Evolutionary conservation across 2,329 filamentous ascomycete genomes (phyloP).

Genomic region (Cladosporium halotolerans): DNA sequence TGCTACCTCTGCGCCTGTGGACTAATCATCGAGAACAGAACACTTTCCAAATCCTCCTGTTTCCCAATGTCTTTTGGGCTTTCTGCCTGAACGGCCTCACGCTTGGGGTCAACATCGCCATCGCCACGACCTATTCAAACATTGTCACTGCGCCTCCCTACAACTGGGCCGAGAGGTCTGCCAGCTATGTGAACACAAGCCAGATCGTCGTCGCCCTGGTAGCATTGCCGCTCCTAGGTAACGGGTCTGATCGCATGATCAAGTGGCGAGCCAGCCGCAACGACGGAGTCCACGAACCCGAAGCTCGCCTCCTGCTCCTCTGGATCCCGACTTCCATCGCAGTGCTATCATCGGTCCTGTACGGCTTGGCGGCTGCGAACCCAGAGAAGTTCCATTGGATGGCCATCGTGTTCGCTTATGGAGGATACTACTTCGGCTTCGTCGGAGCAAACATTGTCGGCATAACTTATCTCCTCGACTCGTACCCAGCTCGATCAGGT

Average conservation of each 20-base stretch:
- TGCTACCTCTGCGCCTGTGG: no score
- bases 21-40: slow-evolving; percentile 3
- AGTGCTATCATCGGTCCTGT: slow-evolving; percentile 34
- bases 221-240: slow-evolving; percentile 35
- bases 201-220: slow-evolving; percentile 36
- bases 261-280: slow-evolving; percentile 32
- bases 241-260: slow-evolving; percentile 35
- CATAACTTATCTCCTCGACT: slow-evolving; percentile 41
- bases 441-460: slow-evolving; percentile 40
- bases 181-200: slow-evolving; percentile 33
- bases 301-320: slow-evolving; percentile 33
- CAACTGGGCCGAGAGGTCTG: slow-evolving; percentile 29
- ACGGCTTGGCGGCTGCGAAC: slow-evolving; percentile 27
- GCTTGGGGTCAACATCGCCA: slow-evolving; percentile 39
- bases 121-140: slow-evolving; percentile 37
- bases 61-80: slow-evolving; percentile 40
- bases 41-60: slow-evolving; percentile 24
- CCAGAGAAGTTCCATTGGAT: slow-evolving; percentile 23
- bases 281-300: slow-evolving; percentile 38
- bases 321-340: slow-evolving; percentile 36
- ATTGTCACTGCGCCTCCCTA: slow-evolving; percentile 34
- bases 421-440: slow-evolving; percentile 31
- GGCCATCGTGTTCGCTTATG: slow-evolving; percentile 19
- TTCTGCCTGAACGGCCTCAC: slow-evolving; percentile 36
- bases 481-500: slow-evolving; percentile 38